Percentiles rank a stretch among this genome's conserved stretches.
Conservation (phyloP, 345 rosid genomes). For the Erodium maritimum region DNA sequence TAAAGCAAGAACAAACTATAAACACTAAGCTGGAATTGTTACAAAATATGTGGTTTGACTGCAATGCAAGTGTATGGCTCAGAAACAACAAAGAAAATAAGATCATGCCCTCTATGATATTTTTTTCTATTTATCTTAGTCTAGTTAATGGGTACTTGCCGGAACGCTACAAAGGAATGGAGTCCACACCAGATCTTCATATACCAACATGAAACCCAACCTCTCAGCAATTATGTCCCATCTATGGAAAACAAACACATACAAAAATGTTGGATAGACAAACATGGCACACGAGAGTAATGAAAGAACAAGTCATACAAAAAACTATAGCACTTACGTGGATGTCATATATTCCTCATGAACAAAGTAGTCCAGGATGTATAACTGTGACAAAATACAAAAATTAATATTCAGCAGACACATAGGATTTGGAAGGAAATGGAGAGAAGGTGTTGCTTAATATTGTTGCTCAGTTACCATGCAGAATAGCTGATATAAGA, state of each 20-base stretch:
- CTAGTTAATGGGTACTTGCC: constrained; percentile 34
- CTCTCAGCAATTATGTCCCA: constrained; percentile 98
- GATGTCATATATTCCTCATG: constrained; percentile 89
- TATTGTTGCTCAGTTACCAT: constrained; percentile 38
- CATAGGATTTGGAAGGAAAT: neutral
- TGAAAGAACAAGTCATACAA: neutral
- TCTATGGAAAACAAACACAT: constrained; percentile 22
- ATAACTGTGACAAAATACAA: constrained; percentile 36
- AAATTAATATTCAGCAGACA: constrained; percentile 3
- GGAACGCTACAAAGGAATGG: constrained; percentile 94
- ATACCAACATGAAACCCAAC: constrained; percentile 89
- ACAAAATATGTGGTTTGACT: neutral
- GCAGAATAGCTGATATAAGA: constrained; percentile 73
- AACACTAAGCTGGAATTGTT: neutral
- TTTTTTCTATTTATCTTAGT: neutral
- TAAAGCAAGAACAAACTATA: neutral
- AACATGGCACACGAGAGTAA: neutral
- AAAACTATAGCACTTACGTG: constrained; percentile 47
- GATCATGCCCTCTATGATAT: neutral
- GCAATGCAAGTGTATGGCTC: neutral
- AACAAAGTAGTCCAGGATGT: constrained; percentile 69
- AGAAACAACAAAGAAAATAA: neutral
- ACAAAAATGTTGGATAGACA: constrained; percentile 2
- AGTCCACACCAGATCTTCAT: constrained; percentile 90
- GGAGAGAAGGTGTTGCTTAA: neutral